These are phyloP conservation scores for Leucosporidium scottii DNA, from an alignment of 768 basidiomycete species.

Conservation along the genomic window DNA sequence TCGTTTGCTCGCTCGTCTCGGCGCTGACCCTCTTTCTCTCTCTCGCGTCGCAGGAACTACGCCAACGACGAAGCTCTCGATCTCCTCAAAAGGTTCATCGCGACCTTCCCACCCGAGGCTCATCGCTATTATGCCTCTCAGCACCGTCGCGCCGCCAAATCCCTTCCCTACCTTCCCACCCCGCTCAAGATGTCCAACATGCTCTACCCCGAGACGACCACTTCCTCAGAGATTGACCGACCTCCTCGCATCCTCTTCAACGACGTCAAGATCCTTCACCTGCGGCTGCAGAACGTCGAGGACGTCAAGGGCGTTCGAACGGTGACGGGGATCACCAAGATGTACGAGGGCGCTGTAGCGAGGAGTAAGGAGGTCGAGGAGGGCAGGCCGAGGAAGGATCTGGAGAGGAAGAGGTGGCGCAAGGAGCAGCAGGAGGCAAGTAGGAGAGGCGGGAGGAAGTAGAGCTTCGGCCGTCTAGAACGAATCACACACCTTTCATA, in stretches of 20 bases:
- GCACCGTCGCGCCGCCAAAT: neutral
- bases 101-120: constrained; percentile 12
- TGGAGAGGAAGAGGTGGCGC: constrained; percentile 2
- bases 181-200: constrained; percentile 15
- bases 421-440: neutral
- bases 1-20: too few relatives aligned
- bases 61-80: constrained; percentile 21
- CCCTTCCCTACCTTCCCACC: neutral
- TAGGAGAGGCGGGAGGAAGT: neutral
- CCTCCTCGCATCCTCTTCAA: constrained; percentile 20
- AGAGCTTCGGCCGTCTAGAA: neutral
- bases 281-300: constrained; percentile 20
- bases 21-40: neutral
- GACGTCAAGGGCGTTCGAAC: constrained; percentile 6
- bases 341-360: constrained; percentile 16
- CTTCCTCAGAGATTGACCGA: constrained; percentile 1
- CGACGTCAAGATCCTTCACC: constrained; percentile 22
- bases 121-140: neutral
- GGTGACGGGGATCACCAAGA: constrained; percentile 15
- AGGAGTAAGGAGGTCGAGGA: constrained; percentile 9
- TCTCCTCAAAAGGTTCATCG: constrained; percentile 28
- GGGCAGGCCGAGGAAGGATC: neutral
- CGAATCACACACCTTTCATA: too few relatives aligned
- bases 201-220: constrained; percentile 26
- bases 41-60: neutral